phyloP scores from a whole-genome alignment of 139 green algal species.

The Volvox africanus region DNA sequence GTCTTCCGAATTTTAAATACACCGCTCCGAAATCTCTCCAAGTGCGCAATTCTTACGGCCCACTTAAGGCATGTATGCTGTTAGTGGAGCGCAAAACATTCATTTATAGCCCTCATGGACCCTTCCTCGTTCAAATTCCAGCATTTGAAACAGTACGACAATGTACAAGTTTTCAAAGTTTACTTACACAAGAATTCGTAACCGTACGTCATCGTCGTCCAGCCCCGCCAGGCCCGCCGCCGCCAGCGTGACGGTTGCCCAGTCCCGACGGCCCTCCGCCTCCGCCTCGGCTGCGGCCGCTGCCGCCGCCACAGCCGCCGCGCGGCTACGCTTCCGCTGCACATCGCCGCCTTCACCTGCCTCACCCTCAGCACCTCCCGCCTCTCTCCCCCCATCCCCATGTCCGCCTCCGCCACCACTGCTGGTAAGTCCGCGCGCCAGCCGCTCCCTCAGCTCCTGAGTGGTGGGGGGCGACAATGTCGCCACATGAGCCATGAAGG shows the following conservation, averaged over 20 bases:
- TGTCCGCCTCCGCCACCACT: neutral
- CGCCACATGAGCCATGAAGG: constrained; percentile 5
- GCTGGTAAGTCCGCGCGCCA: neutral
- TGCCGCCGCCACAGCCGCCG: neutral
- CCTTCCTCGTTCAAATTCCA: too few species aligned
- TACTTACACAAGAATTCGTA: constrained; percentile 33
- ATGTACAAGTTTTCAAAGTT: neutral
- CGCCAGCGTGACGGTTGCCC: neutral
- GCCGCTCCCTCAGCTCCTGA: neutral
- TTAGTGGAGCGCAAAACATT: too few species aligned
- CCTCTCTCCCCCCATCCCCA: neutral
- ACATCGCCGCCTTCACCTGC: neutral
- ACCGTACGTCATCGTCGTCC: constrained; percentile 35
- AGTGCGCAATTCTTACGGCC: too few species aligned
- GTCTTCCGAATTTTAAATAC: too few species aligned
- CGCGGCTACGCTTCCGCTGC: neutral
- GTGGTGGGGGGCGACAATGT: constrained; percentile 15
- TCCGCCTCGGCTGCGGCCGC: neutral
- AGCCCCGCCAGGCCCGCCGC: neutral
- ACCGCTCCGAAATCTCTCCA: too few species aligned
- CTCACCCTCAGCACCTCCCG: neutral
- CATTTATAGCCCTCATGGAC: too few species aligned
- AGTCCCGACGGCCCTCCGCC: neutral
- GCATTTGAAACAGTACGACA: too few species aligned
- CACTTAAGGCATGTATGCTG: too few species aligned